A percentile compares a stretch with the other conserved stretches of the same genome.
Evolutionary conservation across 148 eudicot genomes (phyloP).

Genomic region (Amaranthus palmeri): DNA sequence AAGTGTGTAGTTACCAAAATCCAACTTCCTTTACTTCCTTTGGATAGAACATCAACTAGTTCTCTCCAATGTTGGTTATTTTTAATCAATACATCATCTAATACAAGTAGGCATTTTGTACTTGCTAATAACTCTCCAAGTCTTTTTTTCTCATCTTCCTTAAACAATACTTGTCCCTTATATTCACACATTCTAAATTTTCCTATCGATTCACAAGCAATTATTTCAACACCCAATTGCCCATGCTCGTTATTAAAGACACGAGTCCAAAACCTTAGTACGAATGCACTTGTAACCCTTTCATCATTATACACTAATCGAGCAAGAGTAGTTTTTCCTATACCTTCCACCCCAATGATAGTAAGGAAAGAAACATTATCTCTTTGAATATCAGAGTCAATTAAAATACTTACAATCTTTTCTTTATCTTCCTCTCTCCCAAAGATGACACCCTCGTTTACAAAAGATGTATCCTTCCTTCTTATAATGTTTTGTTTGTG

Average conservation of each 20-base stretch:
- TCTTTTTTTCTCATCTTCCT: not conserved
- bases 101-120: not conserved
- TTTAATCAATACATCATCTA: not conserved
- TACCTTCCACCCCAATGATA: not conserved
- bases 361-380: not conserved
- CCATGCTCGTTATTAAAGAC: not conserved
- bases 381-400: not conserved
- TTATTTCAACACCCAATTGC: not conserved
- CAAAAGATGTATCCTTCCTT: not conserved
- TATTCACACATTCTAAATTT: not conserved
- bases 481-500: not conserved
- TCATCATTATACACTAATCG: not conserved
- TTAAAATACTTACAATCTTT: not conserved
- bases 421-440: conserved; percentile 5
- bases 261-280: not conserved
- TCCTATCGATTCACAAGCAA: not conserved
- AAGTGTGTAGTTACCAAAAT: not conserved
- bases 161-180: not conserved
- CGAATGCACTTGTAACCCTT: not conserved
- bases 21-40: not conserved
- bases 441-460: not conserved
- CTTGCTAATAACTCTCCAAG: not conserved
- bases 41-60: not conserved
- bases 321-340: not conserved
- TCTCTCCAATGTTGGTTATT: not conserved